Percentiles rank a stretch among this genome's conserved stretches.
These are phyloP conservation scores for Lipomyces yamanashiensis DNA, from an alignment of 805 yeast genomes.

Conservation along the genomic window DNA sequence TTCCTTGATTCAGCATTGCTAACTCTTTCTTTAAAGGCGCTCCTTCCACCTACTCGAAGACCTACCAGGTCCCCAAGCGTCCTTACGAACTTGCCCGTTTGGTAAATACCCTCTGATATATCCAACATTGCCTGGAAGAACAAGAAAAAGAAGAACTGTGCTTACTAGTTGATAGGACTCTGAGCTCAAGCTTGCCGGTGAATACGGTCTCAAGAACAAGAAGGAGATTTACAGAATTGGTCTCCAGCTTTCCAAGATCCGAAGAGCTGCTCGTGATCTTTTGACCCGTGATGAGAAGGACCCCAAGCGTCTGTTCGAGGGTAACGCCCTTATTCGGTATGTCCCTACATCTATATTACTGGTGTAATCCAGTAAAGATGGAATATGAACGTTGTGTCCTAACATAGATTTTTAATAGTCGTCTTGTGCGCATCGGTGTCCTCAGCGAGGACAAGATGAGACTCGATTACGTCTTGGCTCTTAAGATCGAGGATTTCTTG, in stretches of 20 bases:
- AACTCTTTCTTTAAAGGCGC: conserved; percentile 51
- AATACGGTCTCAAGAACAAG: conserved; percentile 99
- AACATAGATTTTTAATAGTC: conserved; percentile 46
- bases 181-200: conserved; percentile 99
- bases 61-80: conserved; percentile 99
- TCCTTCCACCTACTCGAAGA: conserved; percentile 99
- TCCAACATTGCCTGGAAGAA: background rate
- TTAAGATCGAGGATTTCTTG: conserved; percentile 97
- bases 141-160: background rate
- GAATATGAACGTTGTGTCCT: conserved; percentile 10
- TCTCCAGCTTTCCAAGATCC: conserved; percentile 98
- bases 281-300: conserved; percentile 99
- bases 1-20: background rate
- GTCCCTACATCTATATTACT: conserved; percentile 17
- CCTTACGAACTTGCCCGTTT: conserved; percentile 99
- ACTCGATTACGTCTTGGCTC: conserved; percentile 99
- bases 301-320: conserved; percentile 99
- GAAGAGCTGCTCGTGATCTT: conserved; percentile 99
- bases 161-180: conserved; percentile 57
- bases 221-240: conserved; percentile 99
- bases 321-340: conserved; percentile 96
- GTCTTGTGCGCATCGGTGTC: conserved; percentile 99
- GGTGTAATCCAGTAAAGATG: conserved; percentile 1
- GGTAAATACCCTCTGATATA: conserved; percentile 35
- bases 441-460: conserved; percentile 99